Base-by-base conservation (phyloP, 495 filamentous ascomycete species). In the Platismatia glauca region DNA sequence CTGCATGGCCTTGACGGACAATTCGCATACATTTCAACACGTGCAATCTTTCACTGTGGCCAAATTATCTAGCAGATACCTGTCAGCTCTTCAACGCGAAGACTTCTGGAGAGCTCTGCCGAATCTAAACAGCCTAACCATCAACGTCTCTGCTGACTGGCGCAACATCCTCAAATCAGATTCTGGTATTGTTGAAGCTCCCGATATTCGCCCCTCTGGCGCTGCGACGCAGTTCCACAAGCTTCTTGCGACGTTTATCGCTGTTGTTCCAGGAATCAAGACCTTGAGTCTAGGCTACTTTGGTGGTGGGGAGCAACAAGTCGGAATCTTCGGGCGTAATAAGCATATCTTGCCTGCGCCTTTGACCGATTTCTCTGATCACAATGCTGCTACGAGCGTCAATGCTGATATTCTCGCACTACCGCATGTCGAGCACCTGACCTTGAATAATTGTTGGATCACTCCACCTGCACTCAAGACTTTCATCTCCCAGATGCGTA, bases 91-190 rank as follows among this genome's bases (percentile, higher is more conserved):
- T 5, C 69, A 72, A 33, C 72, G 75, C 2, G 53, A 71, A 7
- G 77, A 79, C 33, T 80, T 86, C 57, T 86, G 83, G 83, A 61
- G 72, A 27, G 68, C 71, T 33, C 65, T 86, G 22, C 74, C 76
- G 6, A 59, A 64, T 9, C 64, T 86, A 1, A 64, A 66, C 1
- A 75, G 71, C 20, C 68, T 85, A 1, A 76, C 69, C 0, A 60
- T 86, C 4, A 71, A 68, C 12, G 72, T 85, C 9, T 78, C 79
- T 41, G 81, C 83, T 0, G 79, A 83, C 60, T 85, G 81, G 80
- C 75, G 81, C 39, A 66, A 72, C 18, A 68, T 83, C 52, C 43
- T 56, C 4, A 78, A 79, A 62, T 60, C 72, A 5, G 66, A 72
- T 48, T 68, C 71, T 12, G 74, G 75, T 15, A 67, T 69, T 48